Percentiles rank a stretch among this genome's conserved stretches.
Conservation (phyloP, 495 filamentous ascomycete species). For the Penicillium psychrofluorescens region DNA sequence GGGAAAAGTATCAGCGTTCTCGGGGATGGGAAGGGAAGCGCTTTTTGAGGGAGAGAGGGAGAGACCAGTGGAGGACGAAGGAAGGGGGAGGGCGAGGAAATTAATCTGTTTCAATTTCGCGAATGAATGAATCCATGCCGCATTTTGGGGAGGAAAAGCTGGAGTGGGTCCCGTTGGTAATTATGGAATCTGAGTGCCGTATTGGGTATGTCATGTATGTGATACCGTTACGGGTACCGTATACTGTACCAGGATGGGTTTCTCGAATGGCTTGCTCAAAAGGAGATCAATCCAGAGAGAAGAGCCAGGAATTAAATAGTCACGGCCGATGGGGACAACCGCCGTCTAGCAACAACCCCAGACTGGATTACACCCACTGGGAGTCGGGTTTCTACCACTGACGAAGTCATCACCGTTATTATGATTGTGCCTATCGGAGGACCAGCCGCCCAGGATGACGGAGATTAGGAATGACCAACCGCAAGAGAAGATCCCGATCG, state of each 20-base stretch:
- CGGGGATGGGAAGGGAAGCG: slow-evolving; percentile 3
- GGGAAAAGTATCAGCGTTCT: slow-evolving; percentile 22
- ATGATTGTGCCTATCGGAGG: slow-evolving; percentile 14
- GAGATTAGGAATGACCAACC: slow-evolving; percentile 17
- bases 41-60: not conserved
- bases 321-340: not conserved
- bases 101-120: slow-evolving; percentile 6
- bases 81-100: slow-evolving; percentile 10
- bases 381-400: not conserved
- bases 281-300: too few relatives aligned
- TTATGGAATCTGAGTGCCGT: slow-evolving; percentile 2
- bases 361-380: not conserved
- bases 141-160: slow-evolving; percentile 19
- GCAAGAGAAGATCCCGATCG: slow-evolving; percentile 11
- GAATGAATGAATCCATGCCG: slow-evolving; percentile 23
- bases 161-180: slow-evolving; percentile 19
- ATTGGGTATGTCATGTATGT: not conserved
- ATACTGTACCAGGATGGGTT: not conserved
- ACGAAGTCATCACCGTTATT: too few relatives aligned
- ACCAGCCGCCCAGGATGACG: slow-evolving; percentile 17
- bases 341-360: slow-evolving; percentile 13
- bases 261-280: not conserved
- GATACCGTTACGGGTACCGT: not conserved
- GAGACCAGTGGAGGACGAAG: not conserved
- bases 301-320: slow-evolving; percentile 10